phyloP scores from a whole-genome alignment of 106 monocot genomes.

The Dendrobium catenatum region DNA sequence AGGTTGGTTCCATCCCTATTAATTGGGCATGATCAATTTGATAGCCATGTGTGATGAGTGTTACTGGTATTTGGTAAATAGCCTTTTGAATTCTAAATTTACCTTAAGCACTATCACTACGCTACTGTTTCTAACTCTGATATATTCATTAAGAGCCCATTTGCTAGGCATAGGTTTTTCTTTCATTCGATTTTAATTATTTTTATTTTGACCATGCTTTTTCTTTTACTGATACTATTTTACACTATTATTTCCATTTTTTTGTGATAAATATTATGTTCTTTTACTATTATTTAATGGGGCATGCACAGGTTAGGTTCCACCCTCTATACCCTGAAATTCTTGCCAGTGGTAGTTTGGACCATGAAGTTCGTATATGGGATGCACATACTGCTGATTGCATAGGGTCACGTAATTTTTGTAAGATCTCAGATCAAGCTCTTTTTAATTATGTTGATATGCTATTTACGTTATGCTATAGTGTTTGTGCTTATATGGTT shows the following conservation, averaged over 20 bases:
- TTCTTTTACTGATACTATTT: background rate
- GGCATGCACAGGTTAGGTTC: conserved; percentile 73
- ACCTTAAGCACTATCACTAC: background rate
- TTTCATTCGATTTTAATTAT: background rate
- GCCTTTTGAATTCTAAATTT: background rate
- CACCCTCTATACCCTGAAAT: conserved; percentile 82
- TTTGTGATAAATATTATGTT: conserved; percentile 3
- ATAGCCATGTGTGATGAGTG: no score
- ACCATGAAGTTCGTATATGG: conserved; percentile 96
- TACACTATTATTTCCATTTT: background rate
- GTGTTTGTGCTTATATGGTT: background rate
- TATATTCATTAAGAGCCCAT: background rate
- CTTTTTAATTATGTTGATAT: background rate
- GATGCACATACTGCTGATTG: conserved; percentile 78
- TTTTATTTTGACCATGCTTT: background rate
- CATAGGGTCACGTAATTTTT: conserved; percentile 76
- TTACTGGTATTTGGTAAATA: background rate
- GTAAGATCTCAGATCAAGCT: conserved; percentile 34
- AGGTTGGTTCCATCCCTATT: no score
- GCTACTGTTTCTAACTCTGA: background rate
- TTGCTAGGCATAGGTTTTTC: background rate
- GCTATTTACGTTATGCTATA: background rate
- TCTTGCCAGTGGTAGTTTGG: conserved; percentile 97
- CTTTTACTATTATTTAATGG: conserved; percentile 1
- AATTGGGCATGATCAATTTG: background rate